Base-by-base conservation (phyloP, 306 rosid species). In the Cucumis cinereus region DNA sequence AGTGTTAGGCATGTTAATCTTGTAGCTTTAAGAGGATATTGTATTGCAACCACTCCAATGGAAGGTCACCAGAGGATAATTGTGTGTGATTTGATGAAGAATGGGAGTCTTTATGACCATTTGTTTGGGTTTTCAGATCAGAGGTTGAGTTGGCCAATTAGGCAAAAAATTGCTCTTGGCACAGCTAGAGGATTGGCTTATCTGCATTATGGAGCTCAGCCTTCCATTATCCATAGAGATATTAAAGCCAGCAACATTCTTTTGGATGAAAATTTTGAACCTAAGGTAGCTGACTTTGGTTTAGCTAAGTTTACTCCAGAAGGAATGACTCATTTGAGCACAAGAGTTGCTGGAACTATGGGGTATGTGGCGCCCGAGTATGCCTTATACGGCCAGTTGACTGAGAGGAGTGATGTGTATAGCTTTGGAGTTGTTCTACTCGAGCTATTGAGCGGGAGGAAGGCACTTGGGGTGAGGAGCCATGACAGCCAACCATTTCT, bases 301-400 rank as follows among this genome's bases (percentile, higher is more conserved):
- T 87, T 94, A 5, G 99, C 99, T 0, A 91, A 83, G 90, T 94
- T 94, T 73, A 90, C 90, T 10, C 96, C 95, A 0, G 97, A 94
- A 80, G 97, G 97, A 22, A 85, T 89, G 93, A 92, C 99, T 0
- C 99, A 94, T 66, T 63, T 94, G 93, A 94, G 99, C 81, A 94
- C 99, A 0, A 85, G 99, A 74, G 99, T 94, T 0, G 99, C 99
- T 5, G 99, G 99, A 28, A 94, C 99, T 0, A 84, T 94, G 97
- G 97, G 99, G 9, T 94, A 92, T 89, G 92, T 94, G 47, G 97
- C 99, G 38, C 99, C 99, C 0, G 99, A 94, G 85, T 94, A 94
- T 68, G 99, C 97, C 0, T 81, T 94, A 80, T 94, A 94, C 49
- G 99, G 99, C 4, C 99, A 94, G 33, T 84, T 94, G 87, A 89